Conservation (phyloP, 306 rosid genomes). For the Dalbergia cochinchinensis region DNA sequence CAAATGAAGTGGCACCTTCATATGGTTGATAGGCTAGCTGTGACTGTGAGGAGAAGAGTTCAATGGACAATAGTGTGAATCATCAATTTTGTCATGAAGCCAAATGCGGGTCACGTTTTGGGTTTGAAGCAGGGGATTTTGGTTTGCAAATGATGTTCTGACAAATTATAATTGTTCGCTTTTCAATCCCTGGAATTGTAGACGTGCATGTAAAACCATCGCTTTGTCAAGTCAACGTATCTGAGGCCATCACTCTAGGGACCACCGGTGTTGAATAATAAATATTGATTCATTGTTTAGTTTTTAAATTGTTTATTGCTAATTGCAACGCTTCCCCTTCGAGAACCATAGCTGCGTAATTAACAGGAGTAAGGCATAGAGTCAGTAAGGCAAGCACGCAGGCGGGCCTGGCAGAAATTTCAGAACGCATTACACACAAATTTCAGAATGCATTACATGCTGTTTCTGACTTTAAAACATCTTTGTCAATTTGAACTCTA, state of each 20-base stretch:
- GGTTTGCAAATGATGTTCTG: conserved; percentile 2
- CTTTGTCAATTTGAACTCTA: not conserved
- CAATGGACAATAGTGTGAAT: conserved; percentile 16
- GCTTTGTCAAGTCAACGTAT: conserved; percentile 45
- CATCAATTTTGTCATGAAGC: not conserved
- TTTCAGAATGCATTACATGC: not conserved
- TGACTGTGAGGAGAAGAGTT: conserved; percentile 35
- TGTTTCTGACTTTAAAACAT: conserved; percentile 1
- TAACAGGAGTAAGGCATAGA: too few species aligned
- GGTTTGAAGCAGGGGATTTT: conserved; percentile 1
- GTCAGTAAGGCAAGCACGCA: too few species aligned
- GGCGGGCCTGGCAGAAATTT: not conserved
- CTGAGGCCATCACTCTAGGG: not conserved
- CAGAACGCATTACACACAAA: not conserved
- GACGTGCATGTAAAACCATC: not conserved
- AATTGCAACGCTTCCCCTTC: too few species aligned
- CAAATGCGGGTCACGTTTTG: conserved; percentile 18
- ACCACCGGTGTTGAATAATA: conserved; percentile 4
- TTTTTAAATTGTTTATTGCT: not conserved
- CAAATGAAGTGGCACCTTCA: not conserved
- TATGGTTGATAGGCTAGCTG: conserved; percentile 16
- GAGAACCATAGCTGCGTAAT: too few species aligned
- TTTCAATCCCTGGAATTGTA: conserved; percentile 22
- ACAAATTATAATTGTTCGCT: conserved; percentile 5
- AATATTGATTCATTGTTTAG: conserved; percentile 8